These are phyloP conservation scores for Iris macrosiphon DNA, from an alignment of 106 monocot species.

Conservation along the genomic window DNA sequence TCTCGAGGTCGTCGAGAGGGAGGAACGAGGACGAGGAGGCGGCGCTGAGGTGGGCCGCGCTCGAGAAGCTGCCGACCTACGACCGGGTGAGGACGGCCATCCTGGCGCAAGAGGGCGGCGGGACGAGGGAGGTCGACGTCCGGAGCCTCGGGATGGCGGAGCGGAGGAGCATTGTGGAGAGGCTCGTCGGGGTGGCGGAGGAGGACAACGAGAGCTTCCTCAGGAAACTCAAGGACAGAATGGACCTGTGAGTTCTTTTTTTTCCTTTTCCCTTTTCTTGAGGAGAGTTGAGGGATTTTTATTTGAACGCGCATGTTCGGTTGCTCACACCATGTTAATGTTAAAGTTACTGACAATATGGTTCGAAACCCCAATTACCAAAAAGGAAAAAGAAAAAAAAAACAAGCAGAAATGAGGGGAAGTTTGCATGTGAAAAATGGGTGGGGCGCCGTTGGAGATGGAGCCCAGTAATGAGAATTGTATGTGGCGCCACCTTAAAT, in stretches of 20 bases:
- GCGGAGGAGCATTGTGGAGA: slow-evolving; percentile 5
- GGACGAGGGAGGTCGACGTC: not conserved
- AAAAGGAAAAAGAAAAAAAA: too few relatives aligned
- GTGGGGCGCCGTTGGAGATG: too few relatives aligned
- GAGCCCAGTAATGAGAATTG: too few relatives aligned
- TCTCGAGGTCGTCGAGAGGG: slow-evolving; percentile 31
- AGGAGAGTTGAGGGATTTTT: too few relatives aligned
- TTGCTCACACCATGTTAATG: too few relatives aligned
- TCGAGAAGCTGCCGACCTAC: slow-evolving; percentile 10
- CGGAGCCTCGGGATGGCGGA: not conserved
- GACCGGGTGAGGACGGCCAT: not conserved
- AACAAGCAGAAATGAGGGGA: too few relatives aligned
- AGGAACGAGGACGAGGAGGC: slow-evolving; percentile 12
- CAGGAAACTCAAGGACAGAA: slow-evolving; percentile 2
- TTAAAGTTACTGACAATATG: too few relatives aligned
- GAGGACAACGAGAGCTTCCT: slow-evolving; percentile 12
- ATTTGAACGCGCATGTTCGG: too few relatives aligned
- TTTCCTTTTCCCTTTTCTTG: too few relatives aligned
- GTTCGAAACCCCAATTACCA: too few relatives aligned
- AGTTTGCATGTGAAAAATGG: too few relatives aligned
- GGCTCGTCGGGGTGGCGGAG: not conserved
- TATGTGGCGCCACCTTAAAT: too few relatives aligned
- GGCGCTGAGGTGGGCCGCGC: slow-evolving; percentile 7
- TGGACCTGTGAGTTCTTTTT: not conserved
- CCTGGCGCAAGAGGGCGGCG: not conserved